Base-by-base conservation (phyloP, 306 rosid species). In the Phaseolus lunatus region DNA sequence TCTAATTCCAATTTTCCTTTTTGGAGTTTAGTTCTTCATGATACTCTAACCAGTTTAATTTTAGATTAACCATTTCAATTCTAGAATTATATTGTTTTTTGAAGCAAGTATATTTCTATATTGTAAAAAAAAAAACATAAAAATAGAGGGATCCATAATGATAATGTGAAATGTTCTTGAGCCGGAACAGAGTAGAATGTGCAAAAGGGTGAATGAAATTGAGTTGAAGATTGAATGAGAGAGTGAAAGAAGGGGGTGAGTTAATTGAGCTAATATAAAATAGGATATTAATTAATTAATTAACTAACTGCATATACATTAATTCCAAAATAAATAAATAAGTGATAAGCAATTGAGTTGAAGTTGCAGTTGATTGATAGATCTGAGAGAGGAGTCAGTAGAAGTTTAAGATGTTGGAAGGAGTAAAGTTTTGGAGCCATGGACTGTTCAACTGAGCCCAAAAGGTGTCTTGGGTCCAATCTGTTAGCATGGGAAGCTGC, bases 391-490 rank as follows among this genome's bases (percentile, higher is more conserved):
- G 13, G 59, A 45, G 66, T 67, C 14, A 70, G 75, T 80, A 85
- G 65, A 89, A 87, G 70, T 92, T 95, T 2, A 89, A 77, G 71
- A 92, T 65, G 78, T 83, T 87, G 72, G 95, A 78, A 26, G 96
- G 86, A 79, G 93, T 89, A 67, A 89, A 62, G 56, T 63, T 86
- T 67, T 87, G 97, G 1, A 91, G 85, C 99, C 97, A 92, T 2
- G 99, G 99, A 20, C 99, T 92, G 27, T 79, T 88, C 53, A 92
- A 57, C 7, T 89, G 93, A 33, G 93, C 75, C 95, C 96, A 95
- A 69, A 81, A 80, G 5, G 78, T 70, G 79, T 95, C 99, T 77
- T 92, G 97, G 43, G 86, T 79, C 97, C 99, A 95, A 22, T 91
- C 97, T 49, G 85, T 26, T 81, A 16, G 67, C 49, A 72, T 81